Evolutionary conservation across 129 eudicot genomes (phyloP), one percentile per base, ranked within the genome.

Genomic region (Lonicera japonica): DNA sequence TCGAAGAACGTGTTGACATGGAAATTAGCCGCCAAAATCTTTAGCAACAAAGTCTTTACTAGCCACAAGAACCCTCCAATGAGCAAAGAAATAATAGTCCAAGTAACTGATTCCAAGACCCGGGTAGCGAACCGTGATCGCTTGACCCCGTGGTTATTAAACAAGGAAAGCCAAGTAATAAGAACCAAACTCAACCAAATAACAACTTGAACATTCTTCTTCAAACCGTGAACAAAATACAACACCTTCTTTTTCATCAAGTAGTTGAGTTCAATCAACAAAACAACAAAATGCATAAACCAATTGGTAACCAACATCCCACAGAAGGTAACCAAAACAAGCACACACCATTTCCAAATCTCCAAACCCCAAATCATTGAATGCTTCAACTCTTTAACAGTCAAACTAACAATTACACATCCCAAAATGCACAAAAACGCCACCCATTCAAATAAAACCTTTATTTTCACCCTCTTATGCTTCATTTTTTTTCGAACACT

Each of bases 1-100:
- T 92, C 98, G 55, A 92, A 92, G 77, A 87, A 92, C 21, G 90
- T 85, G 61, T 80, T 87, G 40, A 92, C 89, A 17, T 92, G 98
- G 74, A 87, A 92, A 8, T 91, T 80, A 1, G 90, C 68, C 11
- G 95, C 98, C 58, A 92, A 73, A 39, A 87, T 75, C 75, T 92
- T 92, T 2, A 92, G 75, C 65, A 87, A 67, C 65, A 83, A 68
- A 55, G 86, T 85, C 77, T 92, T 92, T 16, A 92, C 21, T 11
- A 92, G 71, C 98, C 98, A 92, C 75, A 92, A 39, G 40, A 80
- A 24, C 5, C 91, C 57, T 2, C 96, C 98, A 19, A 92, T 70
- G 0, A 92, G 82, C 21, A 85, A 72, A 12, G 95, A 29, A 53
- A 74, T 88, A 12, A 87, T 74, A 2, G 78, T 78, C 90, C 95